These are phyloP conservation scores for Blastobotrys proliferans DNA, from an alignment of 1,139 yeast species.

Conservation along the genomic window DNA sequence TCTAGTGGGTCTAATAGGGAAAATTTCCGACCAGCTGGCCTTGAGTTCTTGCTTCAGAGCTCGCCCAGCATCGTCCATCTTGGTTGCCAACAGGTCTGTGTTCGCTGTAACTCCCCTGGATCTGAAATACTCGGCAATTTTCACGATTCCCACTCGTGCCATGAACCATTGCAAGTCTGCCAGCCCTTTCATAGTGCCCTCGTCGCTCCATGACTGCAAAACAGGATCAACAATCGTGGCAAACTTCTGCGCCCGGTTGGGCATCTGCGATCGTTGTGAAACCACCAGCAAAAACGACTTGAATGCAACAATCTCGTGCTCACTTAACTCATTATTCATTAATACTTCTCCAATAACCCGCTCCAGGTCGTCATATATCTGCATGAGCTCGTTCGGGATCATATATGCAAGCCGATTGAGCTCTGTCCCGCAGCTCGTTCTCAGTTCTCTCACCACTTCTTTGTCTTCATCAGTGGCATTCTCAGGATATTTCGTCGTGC, in stretches of 20 bases:
- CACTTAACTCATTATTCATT: slow-evolving; percentile 67
- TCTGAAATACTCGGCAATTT: slow-evolving; percentile 86
- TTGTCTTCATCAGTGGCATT: slow-evolving; percentile 61
- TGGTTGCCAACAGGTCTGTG: slow-evolving; percentile 69
- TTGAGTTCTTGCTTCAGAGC: slow-evolving; percentile 69
- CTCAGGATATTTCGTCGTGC: slow-evolving; percentile 78
- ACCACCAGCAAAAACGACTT: slow-evolving; percentile 87
- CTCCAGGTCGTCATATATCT: slow-evolving; percentile 77
- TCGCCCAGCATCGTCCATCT: slow-evolving; percentile 90
- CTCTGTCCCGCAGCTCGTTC: slow-evolving; percentile 94
- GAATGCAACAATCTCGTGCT: slow-evolving; percentile 90
- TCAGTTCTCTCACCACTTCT: slow-evolving; percentile 78
- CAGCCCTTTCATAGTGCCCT: slow-evolving; percentile 83
- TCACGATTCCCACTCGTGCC: slow-evolving; percentile 94
- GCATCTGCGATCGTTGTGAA: slow-evolving; percentile 76
- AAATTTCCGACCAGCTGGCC: slow-evolving; percentile 89
- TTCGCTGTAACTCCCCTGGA: slow-evolving; percentile 73
- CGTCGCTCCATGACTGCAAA: slow-evolving; percentile 86
- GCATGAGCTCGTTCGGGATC: slow-evolving; percentile 86
- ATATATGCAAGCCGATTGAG: slow-evolving; percentile 86
- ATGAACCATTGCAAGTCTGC: slow-evolving; percentile 93
- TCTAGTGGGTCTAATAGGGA: slow-evolving; percentile 94
- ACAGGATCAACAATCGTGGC: slow-evolving; percentile 90
- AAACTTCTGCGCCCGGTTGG: slow-evolving; percentile 69
- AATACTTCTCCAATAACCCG: slow-evolving; percentile 71